Evolutionary conservation across 306 rosid species (phyloP).

Genomic region (Castanospermum australe): DNA sequence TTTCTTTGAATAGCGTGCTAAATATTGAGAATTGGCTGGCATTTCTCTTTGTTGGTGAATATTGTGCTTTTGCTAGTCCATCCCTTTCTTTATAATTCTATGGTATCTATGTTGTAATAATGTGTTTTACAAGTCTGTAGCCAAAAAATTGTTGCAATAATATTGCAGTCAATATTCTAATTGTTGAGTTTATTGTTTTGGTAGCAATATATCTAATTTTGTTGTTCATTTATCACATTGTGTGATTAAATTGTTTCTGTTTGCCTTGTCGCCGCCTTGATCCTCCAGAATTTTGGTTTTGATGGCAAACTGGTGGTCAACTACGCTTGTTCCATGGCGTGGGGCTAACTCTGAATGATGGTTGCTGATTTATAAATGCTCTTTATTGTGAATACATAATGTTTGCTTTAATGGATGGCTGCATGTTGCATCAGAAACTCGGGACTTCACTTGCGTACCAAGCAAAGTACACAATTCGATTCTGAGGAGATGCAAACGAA

Average conservation of each 20-base stretch:
- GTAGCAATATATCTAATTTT: neutral
- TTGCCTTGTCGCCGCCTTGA: neutral
- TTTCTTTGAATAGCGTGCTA: too few relatives aligned
- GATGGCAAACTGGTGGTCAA: conserved; percentile 91
- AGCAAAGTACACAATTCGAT: neutral
- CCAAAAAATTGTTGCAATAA: neutral
- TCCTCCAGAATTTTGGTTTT: conserved; percentile 84
- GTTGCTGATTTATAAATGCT: conserved; percentile 24
- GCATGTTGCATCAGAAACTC: neutral
- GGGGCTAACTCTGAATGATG: conserved; percentile 59
- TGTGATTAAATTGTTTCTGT: neutral
- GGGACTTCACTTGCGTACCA: conserved; percentile 14
- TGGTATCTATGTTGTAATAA: neutral
- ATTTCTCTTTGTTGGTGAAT: too few relatives aligned
- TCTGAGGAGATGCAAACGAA: conserved; percentile 16
- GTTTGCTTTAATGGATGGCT: neutral
- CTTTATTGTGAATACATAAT: conserved; percentile 23
- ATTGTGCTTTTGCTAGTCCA: too few relatives aligned
- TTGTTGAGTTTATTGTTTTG: neutral
- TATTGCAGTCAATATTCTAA: neutral
- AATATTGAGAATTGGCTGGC: too few relatives aligned
- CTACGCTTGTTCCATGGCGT: conserved; percentile 94
- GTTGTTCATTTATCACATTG: neutral
- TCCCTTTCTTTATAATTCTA: neutral
- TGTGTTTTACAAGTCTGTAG: neutral